These are phyloP conservation scores for Delonix regia DNA, from an alignment of 306 rosid species.

Conservation along the genomic window DNA sequence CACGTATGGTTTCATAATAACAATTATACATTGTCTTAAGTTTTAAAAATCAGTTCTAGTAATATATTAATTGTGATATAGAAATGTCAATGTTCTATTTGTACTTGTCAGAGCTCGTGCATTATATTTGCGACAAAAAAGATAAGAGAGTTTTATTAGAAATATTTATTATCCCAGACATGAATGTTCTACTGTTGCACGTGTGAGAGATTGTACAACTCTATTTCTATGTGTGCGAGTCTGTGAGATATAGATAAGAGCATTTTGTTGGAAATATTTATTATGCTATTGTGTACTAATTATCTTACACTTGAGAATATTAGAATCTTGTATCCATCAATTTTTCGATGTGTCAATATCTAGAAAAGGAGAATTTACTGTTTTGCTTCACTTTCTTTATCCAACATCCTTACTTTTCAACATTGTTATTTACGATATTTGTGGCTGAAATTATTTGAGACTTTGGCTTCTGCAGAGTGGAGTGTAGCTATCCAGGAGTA, in stretches of 20 bases:
- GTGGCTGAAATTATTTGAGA: background rate
- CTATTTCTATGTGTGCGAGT: too few species aligned
- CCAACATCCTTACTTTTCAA: background rate
- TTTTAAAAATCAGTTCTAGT: background rate
- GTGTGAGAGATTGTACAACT: background rate
- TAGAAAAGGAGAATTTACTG: background rate
- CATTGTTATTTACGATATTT: background rate
- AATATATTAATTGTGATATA: background rate
- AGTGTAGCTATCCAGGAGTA: conserved; percentile 58
- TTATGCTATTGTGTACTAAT: background rate
- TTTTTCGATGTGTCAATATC: background rate
- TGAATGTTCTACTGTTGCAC: background rate
- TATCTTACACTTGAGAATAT: background rate
- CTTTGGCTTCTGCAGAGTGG: conserved; percentile 41
- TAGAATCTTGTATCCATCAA: background rate
- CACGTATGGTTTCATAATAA: too few species aligned
- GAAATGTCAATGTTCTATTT: background rate
- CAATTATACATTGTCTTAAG: background rate
- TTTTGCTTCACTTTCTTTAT: background rate
- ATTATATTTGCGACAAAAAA: too few species aligned
- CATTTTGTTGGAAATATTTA: too few species aligned
- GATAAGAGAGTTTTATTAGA: too few species aligned
- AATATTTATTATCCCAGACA: too few species aligned
- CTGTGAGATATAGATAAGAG: background rate
- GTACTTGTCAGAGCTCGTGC: too few species aligned